Evolutionary conservation across 169 alveolate species (phyloP), one percentile per base, ranked within the genome.

Genomic region (Cryptosporidium viatorum): DNA sequence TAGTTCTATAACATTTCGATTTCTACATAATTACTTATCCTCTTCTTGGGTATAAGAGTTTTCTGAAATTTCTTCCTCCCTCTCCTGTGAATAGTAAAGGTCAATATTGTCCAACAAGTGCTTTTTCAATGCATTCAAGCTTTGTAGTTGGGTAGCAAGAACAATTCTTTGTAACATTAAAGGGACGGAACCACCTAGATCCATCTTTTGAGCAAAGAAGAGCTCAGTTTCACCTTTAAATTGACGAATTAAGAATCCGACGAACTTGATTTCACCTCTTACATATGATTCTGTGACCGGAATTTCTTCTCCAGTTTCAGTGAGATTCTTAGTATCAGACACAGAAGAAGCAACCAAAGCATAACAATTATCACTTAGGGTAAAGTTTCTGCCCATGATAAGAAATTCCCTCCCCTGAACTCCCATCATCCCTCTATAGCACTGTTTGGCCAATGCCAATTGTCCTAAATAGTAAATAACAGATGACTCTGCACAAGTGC

Each of bases 361-460:
- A 58, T 58, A 74, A 37, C 73, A 74, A n/a, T 74, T 55, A 8
- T 74, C 86, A 26, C 73, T 52, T 2, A 74, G 60, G 10, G 9
- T 55, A 39, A 26, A 74, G 73, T 74, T 74, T 29, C 73, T 74
- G 35, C 86, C 86, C 23, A 74, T 41, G 1, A 74, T 37, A 12
- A 74, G 59, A 59, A 74, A 74, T 33, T 74, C 86, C 35, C 86
- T 52, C 3, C 86, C 86, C 37, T 74, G 86, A 31, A 74, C 86
- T 12, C 86, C 86, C 86, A 74, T 74, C 86, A 74, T 74, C 23
- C 86, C 86, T 39, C 71, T 74, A 37, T 74, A 74, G 59, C 86
- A 74, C 55, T 74, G 86, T 26, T 37, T 74, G 12, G 59, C 69
- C 33, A 74, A 18, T 12, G 59, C 69, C 41, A 52, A 33, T 8